Conservation (phyloP, 192 early-diverging fungal genomes). For the Coemansia sp. region DNA sequence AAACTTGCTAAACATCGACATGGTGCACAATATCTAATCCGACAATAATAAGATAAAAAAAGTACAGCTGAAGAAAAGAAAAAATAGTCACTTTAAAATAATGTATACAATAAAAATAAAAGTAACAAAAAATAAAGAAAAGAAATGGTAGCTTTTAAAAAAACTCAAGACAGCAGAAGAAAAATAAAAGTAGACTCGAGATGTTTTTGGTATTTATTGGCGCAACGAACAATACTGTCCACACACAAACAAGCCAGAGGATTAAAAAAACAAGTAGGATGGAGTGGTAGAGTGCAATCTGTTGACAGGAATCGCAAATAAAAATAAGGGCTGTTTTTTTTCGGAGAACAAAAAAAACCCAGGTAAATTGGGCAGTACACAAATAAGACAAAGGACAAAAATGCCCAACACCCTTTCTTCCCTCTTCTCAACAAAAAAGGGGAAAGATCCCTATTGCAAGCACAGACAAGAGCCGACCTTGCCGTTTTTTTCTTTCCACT, state of each 20-base stretch:
- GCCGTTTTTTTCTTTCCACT: no score
- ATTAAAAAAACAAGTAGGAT: not conserved
- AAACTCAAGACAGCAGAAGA: not conserved
- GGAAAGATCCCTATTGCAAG: not conserved
- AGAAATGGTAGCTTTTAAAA: not conserved
- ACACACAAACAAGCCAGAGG: not conserved
- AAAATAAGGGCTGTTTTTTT: not conserved
- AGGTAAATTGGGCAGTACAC: not conserved
- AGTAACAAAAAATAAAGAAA: not conserved
- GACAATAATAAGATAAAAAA: slow-evolving; percentile 2
- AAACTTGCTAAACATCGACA: slow-evolving; percentile 55
- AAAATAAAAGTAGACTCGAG: not conserved
- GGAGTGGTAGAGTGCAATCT: slow-evolving; percentile 1
- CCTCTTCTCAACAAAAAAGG: not conserved
- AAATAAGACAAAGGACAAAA: not conserved
- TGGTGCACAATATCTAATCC: slow-evolving; percentile 2
- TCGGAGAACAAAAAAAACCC: not conserved
- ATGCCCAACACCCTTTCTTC: not conserved
- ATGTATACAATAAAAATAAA: slow-evolving; percentile 9
- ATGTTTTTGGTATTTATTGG: not conserved
- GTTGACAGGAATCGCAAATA: no score
- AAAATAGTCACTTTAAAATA: not conserved
- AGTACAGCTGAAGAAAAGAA: not conserved
- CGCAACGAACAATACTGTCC: not conserved
- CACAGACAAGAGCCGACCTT: not conserved